Evolutionary conservation across 768 basidiomycete species (phyloP), one percentile per base, ranked within the genome.

Genomic region (Kwoniella sp.): DNA sequence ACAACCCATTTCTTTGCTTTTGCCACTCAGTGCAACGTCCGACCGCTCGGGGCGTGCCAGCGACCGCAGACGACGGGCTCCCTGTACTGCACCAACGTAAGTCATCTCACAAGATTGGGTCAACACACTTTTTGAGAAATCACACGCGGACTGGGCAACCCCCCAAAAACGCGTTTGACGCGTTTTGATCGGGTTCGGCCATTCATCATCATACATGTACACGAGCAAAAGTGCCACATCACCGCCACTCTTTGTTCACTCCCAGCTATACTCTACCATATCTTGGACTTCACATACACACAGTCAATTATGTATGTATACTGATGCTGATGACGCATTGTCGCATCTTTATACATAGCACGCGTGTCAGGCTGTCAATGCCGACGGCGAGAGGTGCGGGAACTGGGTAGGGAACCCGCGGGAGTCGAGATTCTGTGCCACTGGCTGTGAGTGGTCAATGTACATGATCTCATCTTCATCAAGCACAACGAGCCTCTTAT

Each of bases 21-120:
- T n/a, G 4, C 22, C 17, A 9, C 4, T 7, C 48, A 68, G 67
- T 68, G 67, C 47, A 68, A 68, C 25, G 56, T 63, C 56, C 56
- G 45, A 23, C 67, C 67, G 15, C 25, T 68, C 9, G 67, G 67
- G 4, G 52, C 57, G 22, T 68, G 67, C 25, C 51, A 29, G n/a
- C 47, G 61, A 30, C 47, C 56, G 8, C 67, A 68, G 34, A 26
- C 51, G 9, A 13, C 45, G 12, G 62, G 58, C 12, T 55, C 56
- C n/a, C 26, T 68, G 9, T 68, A 59, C 54, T 68, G 67, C 57
- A 51, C 30, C 26, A 37, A 37, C 37, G 67, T 68, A 45, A 68
- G 67, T 57, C 23, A 50, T 34, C n/a, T 20, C 41, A 23, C 9
- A 45, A 11, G 17, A 11, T 45, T n/a, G n/a, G 8, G 20, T 7